Evolutionary conservation across 1,284 basidiomycete genomes (phyloP).

Genomic region (Sparassis latifolia): DNA sequence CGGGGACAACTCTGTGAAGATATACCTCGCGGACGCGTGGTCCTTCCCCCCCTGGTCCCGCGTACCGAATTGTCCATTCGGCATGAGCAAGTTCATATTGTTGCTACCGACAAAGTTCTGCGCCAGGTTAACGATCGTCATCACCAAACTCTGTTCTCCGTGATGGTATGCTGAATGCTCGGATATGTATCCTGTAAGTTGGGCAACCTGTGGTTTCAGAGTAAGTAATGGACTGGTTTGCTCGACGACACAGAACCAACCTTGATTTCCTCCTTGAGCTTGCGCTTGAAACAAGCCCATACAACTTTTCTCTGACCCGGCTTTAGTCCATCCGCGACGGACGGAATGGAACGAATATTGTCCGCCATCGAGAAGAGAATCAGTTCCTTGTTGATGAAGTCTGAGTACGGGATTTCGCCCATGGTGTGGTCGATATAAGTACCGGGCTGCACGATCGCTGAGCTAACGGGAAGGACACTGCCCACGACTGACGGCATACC

Average conservation of each 20-base stretch:
- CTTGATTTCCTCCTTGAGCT: slow-evolving; percentile 91
- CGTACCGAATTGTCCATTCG: slow-evolving; percentile 96
- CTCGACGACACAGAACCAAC: slow-evolving; percentile 26
- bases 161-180: slow-evolving; percentile 98
- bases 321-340: slow-evolving; percentile 91
- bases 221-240: neutral
- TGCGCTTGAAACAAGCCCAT: slow-evolving; percentile 93
- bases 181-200: slow-evolving; percentile 91
- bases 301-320: slow-evolving; percentile 99
- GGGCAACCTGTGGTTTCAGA: slow-evolving; percentile 64
- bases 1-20: slow-evolving; percentile 80
- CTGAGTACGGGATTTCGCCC: slow-evolving; percentile 80
- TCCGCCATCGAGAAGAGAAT: slow-evolving; percentile 99
- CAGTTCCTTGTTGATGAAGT: slow-evolving; percentile 98
- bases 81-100: slow-evolving; percentile 87
- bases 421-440: slow-evolving; percentile 92
- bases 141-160: slow-evolving; percentile 82
- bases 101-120: slow-evolving; percentile 96
- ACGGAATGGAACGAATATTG: slow-evolving; percentile 93
- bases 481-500: slow-evolving; percentile 32
- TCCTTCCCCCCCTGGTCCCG: slow-evolving; percentile 90
- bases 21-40: slow-evolving; percentile 95
- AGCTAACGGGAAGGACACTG: slow-evolving; percentile 4
- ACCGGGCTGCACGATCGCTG: slow-evolving; percentile 58
- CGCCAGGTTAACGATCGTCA: slow-evolving; percentile 92